Evolutionary conservation across 345 rosid species (phyloP).

Genomic region (Dipteronia dyeriana): DNA sequence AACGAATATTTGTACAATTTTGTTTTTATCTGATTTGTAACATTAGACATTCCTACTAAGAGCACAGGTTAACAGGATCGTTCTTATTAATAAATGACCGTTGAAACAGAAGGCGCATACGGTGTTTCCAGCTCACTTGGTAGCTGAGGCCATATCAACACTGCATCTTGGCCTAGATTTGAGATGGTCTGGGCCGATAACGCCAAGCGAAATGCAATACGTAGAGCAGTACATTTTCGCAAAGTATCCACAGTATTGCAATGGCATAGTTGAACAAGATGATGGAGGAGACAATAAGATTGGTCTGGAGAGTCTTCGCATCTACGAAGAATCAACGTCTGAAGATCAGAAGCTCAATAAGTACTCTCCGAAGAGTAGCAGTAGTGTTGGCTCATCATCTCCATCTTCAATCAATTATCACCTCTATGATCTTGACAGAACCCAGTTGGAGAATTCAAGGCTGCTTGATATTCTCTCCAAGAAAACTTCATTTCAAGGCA

Average conservation of each 20-base stretch:
- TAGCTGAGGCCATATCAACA: conserved; percentile 65
- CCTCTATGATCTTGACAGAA: conserved; percentile 47
- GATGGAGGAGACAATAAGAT: conserved; percentile 17
- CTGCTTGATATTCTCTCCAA: conserved; percentile 50
- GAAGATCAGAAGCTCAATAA: conserved; percentile 32
- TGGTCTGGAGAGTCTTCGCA: conserved; percentile 32
- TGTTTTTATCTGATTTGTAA: neutral
- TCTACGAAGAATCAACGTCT: conserved; percentile 40
- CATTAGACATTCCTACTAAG: too few species aligned
- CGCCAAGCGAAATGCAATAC: conserved; percentile 60
- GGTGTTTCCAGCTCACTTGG: conserved; percentile 53
- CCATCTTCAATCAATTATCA: conserved; percentile 37
- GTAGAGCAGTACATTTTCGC: conserved; percentile 66
- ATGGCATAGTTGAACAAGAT: conserved; percentile 40
- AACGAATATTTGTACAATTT: too few species aligned
- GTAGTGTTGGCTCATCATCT: conserved; percentile 24
- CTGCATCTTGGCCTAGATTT: conserved; percentile 54
- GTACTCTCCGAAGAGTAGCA: conserved; percentile 27
- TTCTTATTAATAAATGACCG: too few species aligned
- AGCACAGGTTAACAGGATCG: too few species aligned
- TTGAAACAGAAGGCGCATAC: conserved; percentile 41
- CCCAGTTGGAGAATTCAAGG: conserved; percentile 51
- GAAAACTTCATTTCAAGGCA: conserved; percentile 53
- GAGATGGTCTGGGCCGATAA: conserved; percentile 75
- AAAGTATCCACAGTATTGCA: conserved; percentile 64